A percentile compares a stretch with the other conserved stretches of the same genome.
Evolutionary conservation across 768 basidiomycete species (phyloP).

Genomic region (Termitomyces sp.): DNA sequence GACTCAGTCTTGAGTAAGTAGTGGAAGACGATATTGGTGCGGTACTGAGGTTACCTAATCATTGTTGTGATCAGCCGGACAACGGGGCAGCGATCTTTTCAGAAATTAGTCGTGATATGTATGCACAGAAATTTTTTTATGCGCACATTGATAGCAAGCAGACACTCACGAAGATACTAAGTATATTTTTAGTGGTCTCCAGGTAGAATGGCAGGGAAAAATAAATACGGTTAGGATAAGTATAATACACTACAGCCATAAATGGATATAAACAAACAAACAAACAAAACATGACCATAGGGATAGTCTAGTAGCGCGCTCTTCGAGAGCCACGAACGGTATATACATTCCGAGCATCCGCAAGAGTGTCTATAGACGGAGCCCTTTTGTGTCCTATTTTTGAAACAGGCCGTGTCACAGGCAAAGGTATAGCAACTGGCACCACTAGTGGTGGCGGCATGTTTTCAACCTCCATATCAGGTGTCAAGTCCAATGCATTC

Average conservation of each 20-base stretch:
- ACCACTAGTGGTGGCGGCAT: conserved; percentile 3
- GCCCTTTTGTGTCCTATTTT: conserved; percentile 19
- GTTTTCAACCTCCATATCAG: conserved; percentile 12
- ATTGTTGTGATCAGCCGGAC: not conserved
- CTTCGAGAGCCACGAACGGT: conserved; percentile 29
- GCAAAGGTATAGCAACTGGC: not conserved
- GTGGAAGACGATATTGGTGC: not conserved
- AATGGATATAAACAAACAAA: too few species aligned
- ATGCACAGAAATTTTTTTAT: too few species aligned
- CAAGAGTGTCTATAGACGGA: conserved; percentile 29
- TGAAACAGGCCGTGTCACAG: conserved; percentile 21
- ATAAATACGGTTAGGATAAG: conserved; percentile 7
- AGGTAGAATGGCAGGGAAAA: not conserved
- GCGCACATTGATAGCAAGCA: too few species aligned
- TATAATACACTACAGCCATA: not conserved
- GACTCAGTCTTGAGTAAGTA: not conserved
- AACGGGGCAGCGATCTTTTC: too few species aligned
- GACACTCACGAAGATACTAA: not conserved
- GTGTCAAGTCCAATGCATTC: conserved; percentile 3
- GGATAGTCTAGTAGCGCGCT: conserved; percentile 21
- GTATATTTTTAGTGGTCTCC: not conserved
- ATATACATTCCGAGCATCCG: conserved; percentile 41
- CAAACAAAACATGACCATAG: not conserved
- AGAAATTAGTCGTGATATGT: too few species aligned
- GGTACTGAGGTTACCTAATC: conserved; percentile 5